Evolutionary conservation across 2,329 filamentous ascomycete genomes (phyloP).

Genomic region (Calonectria pteridis): DNA sequence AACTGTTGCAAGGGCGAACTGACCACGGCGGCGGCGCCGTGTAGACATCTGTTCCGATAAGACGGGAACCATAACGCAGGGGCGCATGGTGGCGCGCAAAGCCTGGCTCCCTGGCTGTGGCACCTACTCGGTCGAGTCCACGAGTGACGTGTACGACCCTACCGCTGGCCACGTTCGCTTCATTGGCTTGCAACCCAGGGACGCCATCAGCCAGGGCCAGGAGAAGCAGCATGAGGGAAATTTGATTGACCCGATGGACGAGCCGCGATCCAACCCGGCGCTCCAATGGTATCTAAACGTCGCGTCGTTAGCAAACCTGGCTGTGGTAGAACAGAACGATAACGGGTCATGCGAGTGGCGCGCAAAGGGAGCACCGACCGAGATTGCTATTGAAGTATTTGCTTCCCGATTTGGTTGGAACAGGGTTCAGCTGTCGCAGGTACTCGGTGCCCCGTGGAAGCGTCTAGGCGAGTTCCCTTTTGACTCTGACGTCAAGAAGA

Average conservation of each 20-base stretch:
- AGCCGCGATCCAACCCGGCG: slow-evolving; percentile 56
- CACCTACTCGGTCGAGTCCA: slow-evolving; percentile 49
- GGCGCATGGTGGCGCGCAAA: slow-evolving; percentile 46
- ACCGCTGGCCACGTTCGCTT: slow-evolving; percentile 40
- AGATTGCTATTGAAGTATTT: slow-evolving; percentile 82
- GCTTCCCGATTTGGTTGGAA: slow-evolving; percentile 76
- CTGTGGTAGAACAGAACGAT: slow-evolving; percentile 57
- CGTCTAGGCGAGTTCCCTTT: slow-evolving; percentile 79
- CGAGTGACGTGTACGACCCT: slow-evolving; percentile 47
- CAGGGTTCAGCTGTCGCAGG: slow-evolving; percentile 62
- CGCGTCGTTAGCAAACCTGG: slow-evolving; percentile 75
- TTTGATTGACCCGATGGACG: slow-evolving; percentile 17
- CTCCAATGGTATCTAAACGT: slow-evolving; percentile 71
- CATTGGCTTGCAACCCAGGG: slow-evolving; percentile 30
- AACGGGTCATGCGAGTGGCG: slow-evolving; percentile 68
- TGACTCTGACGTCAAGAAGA: slow-evolving; percentile 80
- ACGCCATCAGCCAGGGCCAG: neutral
- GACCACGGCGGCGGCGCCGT: neutral
- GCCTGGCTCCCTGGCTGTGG: slow-evolving; percentile 47
- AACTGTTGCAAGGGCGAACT: slow-evolving; percentile 16
- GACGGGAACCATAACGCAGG: slow-evolving; percentile 51
- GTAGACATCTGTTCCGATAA: slow-evolving; percentile 49
- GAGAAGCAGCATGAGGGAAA: slow-evolving; percentile 27
- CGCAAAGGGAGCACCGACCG: slow-evolving; percentile 72
- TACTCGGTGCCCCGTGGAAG: slow-evolving; percentile 63